Percentiles rank a stretch among this genome's conserved stretches.
phyloP scores from a whole-genome alignment of 1,284 basidiomycete genomes.

The Ustilago lituana region DNA sequence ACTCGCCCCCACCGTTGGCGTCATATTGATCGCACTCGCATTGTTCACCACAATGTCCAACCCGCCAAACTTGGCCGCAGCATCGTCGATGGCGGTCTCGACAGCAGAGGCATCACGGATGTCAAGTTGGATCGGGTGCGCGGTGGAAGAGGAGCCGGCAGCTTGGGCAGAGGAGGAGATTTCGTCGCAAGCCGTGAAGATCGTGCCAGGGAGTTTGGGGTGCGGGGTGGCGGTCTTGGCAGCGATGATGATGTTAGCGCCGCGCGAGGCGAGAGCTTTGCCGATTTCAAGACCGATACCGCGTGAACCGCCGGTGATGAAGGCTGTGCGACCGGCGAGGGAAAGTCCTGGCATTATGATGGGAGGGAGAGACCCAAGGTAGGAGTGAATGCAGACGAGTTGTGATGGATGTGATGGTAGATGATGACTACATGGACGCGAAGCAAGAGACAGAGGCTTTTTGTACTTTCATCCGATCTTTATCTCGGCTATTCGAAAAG shows the following conservation, averaged over 20 bases:
- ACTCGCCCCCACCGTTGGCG: conserved; percentile 37
- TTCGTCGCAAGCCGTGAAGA: conserved; percentile 64
- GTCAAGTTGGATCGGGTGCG: conserved; percentile 63
- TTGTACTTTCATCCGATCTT: no score
- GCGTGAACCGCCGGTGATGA: conserved; percentile 56
- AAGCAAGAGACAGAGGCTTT: no score
- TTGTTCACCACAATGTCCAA: conserved; percentile 67
- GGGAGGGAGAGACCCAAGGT: no score
- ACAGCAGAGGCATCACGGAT: conserved; percentile 60
- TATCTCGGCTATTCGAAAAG: no score
- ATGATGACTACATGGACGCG: no score
- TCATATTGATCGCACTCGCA: conserved; percentile 63
- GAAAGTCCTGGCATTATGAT: conserved; percentile 14
- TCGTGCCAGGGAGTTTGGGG: conserved; percentile 64
- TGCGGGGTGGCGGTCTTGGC: conserved; percentile 53
- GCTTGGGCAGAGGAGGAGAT: conserved; percentile 47
- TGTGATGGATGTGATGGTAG: no score
- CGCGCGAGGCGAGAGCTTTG: conserved; percentile 47
- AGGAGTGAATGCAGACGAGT: no score
- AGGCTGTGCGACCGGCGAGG: conserved; percentile 31
- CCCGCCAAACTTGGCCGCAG: conserved; percentile 53
- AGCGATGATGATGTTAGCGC: conserved; percentile 60
- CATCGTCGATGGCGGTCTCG: conserved; percentile 50
- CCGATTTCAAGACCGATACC: conserved; percentile 62
- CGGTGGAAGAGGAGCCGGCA: conserved; percentile 22